Evolutionary conservation across 2,329 filamentous ascomycete species (phyloP).

Genomic region (Pseudocercospora eumusae): DNA sequence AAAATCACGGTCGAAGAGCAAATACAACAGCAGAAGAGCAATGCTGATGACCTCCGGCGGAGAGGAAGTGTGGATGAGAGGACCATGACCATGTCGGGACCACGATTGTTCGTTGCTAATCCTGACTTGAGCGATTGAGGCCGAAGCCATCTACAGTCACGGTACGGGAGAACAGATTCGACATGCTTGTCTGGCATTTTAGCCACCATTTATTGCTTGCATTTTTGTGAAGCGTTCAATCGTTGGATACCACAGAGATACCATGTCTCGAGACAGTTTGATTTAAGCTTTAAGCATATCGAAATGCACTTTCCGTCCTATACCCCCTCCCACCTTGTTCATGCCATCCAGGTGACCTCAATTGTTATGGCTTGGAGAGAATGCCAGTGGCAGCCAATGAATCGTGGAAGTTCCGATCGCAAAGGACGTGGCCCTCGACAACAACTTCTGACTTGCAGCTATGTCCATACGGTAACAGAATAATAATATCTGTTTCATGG

Average conservation of each 20-base stretch:
- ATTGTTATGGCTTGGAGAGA: no score
- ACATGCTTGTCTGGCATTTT: neutral
- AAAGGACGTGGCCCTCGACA: no score
- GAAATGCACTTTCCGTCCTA: neutral
- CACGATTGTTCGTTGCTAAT: slow-evolving; percentile 81
- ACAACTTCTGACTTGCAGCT: no score
- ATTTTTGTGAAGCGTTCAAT: slow-evolving; percentile 13
- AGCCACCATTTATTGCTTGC: neutral
- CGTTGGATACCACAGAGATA: slow-evolving; percentile 17
- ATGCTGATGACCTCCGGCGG: slow-evolving; percentile 69
- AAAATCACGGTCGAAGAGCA: slow-evolving; percentile 39
- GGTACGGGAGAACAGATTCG: slow-evolving; percentile 3
- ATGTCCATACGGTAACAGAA: no score
- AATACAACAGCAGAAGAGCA: slow-evolving; percentile 63
- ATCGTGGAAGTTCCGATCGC: no score
- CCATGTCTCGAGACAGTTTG: slow-evolving; percentile 4
- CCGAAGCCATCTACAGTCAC: neutral
- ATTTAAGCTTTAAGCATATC: neutral
- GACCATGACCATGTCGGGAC: slow-evolving; percentile 68
- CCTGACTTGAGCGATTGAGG: slow-evolving; percentile 64
- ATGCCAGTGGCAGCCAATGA: no score
- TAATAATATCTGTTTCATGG: no score
- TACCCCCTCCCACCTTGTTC: neutral
- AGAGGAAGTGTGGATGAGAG: slow-evolving; percentile 82
- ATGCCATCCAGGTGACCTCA: neutral